Conservation (phyloP, 352 stramenopile species). For the Thalassiosira hispida region DNA sequence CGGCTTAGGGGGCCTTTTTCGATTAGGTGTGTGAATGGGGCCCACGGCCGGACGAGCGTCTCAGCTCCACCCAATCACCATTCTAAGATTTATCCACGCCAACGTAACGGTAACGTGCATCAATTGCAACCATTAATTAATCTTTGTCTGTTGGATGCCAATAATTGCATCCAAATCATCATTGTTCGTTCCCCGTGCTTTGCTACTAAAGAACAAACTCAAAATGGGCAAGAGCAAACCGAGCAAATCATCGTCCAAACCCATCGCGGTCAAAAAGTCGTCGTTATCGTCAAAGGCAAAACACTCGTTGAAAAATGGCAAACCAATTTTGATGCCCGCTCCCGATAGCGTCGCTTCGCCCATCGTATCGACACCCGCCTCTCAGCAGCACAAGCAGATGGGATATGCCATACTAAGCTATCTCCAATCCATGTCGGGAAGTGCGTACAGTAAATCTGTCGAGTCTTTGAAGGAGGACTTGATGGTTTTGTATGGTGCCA, state of each 20-base stretch:
- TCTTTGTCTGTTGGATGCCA: too few species aligned
- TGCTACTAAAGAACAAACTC: too few species aligned
- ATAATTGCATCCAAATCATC: too few species aligned
- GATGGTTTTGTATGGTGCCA: constrained; percentile 46
- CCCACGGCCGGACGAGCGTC: too few species aligned
- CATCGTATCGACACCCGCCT: constrained; percentile 20
- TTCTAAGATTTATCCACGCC: too few species aligned
- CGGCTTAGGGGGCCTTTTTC: too few species aligned
- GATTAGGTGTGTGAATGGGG: too few species aligned
- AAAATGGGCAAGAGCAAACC: constrained; percentile 35
- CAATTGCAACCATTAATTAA: too few species aligned
- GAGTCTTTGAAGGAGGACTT: constrained; percentile 47
- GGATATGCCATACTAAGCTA: constrained; percentile 54
- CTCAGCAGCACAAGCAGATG: constrained; percentile 48
- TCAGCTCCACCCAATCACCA: too few species aligned
- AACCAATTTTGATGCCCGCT: background rate
- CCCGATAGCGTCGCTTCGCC: background rate
- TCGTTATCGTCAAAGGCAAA: constrained; percentile 19
- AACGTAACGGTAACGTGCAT: too few species aligned
- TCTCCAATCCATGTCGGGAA: constrained; percentile 38
- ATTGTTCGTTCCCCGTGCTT: too few species aligned
- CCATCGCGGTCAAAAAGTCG: constrained; percentile 26
- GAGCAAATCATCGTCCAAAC: constrained; percentile 24
- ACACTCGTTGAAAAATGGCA: constrained; percentile 29
- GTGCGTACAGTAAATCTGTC: constrained; percentile 34